Conservation (phyloP, 257 asterid genomes). For the Cynanchum wilfordii region DNA sequence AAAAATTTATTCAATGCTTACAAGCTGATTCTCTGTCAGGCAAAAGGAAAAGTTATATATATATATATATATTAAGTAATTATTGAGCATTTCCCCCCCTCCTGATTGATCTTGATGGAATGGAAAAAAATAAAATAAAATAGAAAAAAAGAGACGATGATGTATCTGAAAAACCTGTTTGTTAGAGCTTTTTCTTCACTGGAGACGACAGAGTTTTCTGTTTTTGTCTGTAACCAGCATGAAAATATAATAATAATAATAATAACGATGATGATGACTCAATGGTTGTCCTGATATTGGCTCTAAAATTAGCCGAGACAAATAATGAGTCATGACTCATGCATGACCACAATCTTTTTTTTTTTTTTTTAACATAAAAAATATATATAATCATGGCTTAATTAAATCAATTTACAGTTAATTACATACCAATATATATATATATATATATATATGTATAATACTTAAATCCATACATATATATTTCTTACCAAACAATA, state of each 20-base stretch:
- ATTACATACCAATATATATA: too few relatives aligned
- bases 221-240: not conserved
- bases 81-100: not conserved
- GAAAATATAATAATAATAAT: too few relatives aligned
- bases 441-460: too few relatives aligned
- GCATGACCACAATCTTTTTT: too few relatives aligned
- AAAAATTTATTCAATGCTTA: not conserved
- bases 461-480: too few relatives aligned
- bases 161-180: not conserved
- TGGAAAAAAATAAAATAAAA: too few relatives aligned
- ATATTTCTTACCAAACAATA: too few relatives aligned
- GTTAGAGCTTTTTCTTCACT: not conserved
- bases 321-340: conserved; percentile 8
- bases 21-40: too few relatives aligned
- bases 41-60: too few relatives aligned
- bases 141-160: not conserved
- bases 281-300: conserved; percentile 11
- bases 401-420: too few relatives aligned
- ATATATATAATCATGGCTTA: too few relatives aligned
- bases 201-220: not conserved
- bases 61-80: not conserved
- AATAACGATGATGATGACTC: conserved; percentile 6
- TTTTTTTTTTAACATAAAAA: too few relatives aligned
- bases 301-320: conserved; percentile 2
- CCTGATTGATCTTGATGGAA: not conserved